A percentile compares a stretch with the other conserved stretches of the same genome.
Conservation (phyloP, 1,284 basidiomycete species). For the Ceratobasidium theobromae region DNA sequence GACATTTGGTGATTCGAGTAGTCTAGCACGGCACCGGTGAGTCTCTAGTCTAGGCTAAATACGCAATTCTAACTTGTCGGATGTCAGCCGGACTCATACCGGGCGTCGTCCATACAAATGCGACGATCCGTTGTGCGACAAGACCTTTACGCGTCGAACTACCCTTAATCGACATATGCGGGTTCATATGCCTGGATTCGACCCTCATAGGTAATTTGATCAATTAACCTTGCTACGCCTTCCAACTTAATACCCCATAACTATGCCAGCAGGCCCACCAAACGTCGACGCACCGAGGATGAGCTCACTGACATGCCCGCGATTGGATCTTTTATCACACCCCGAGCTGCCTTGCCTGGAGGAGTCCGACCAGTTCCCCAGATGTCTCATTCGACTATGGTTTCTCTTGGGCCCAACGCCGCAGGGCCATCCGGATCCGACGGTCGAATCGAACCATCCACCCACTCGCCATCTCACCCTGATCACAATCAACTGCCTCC, state of each 20-base stretch:
- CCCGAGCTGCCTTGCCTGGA: conserved; percentile 12
- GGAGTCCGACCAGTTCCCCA: conserved; percentile 19
- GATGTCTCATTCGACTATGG: conserved; percentile 23
- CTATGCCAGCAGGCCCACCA: conserved; percentile 7
- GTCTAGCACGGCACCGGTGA: conserved; percentile 76
- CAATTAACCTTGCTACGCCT: background rate
- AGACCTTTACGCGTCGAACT: conserved; percentile 80
- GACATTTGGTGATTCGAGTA: conserved; percentile 85
- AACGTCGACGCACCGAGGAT: conserved; percentile 21
- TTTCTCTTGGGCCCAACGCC: conserved; percentile 9
- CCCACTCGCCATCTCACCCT: background rate
- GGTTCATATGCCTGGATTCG: conserved; percentile 79
- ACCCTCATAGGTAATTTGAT: conserved; percentile 64
- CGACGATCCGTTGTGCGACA: conserved; percentile 74
- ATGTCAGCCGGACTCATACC: conserved; percentile 45
- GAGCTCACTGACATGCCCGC: conserved; percentile 12
- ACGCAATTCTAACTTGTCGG: background rate
- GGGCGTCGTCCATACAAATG: conserved; percentile 81
- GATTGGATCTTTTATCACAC: conserved; percentile 19
- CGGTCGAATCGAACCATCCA: background rate
- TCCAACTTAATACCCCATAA: background rate
- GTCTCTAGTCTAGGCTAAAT: background rate
- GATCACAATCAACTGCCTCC: background rate
- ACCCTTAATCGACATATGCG: conserved; percentile 80
- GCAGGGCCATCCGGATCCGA: background rate